Base-by-base conservation (phyloP, 2,329 filamentous ascomycete species). In the Ophiostoma novo-ulmi region DNA sequence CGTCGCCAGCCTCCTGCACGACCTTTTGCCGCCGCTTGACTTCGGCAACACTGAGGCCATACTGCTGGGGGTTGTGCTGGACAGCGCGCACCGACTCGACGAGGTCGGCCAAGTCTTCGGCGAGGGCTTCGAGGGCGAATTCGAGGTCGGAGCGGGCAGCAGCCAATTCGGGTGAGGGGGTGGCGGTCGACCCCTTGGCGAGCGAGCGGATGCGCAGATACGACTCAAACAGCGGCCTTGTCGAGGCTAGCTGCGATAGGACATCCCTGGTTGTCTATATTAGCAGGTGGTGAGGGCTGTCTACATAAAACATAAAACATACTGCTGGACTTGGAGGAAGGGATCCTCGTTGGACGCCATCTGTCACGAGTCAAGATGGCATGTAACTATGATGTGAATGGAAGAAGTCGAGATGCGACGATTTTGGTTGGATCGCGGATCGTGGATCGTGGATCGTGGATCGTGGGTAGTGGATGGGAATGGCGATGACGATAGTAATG, bases 201-300 rank as follows among this genome's bases (percentile, higher is more conserved):
- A 97, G 89, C 65, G 93, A 95, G 77, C 93, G 92, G 81, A 99
- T 99, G 78, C 95, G 94, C 63, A 97, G 87, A 83, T 97, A 99
- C 20, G 94, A 97, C 74, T 91, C 89, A 84, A 97, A 97, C 71
- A 97, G 89, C 69, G 94, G 90, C 11, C 94, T 90, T 69, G 92
- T 91, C 17, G 88, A 88, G 74, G 90, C 86, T 74, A 99, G 89
- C 73, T 96, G 91, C 74, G 89, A 83, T 75, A 97, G 89, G 75
- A 98, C 92, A 81, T 99, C 95, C 81, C 93, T 97, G 7, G 8
- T 7, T 17, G 31, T 31, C 3, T 31, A 26, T 3, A 26, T 55
- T 58, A 58, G 52, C 26, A 55, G 31, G 31, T 31, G 31, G 2
- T 31, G 3, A 31, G 31, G 31, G 31, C 11, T 26, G 52, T 58